Conservation (phyloP, 2,329 filamentous ascomycete species). For the Trichoderma atrobrunneum region DNA sequence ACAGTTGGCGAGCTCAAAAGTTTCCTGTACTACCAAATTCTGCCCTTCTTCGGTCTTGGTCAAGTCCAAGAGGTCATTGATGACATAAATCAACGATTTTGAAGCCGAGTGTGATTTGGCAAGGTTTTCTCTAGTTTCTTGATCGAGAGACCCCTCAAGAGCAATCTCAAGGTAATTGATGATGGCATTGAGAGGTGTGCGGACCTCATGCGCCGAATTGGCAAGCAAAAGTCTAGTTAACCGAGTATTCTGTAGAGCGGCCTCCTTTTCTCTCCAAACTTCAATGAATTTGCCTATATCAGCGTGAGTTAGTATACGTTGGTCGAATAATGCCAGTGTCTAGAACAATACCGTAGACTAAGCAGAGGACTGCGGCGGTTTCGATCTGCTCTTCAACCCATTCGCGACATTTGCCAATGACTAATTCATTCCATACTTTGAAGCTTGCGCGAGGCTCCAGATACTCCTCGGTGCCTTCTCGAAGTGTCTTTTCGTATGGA, state of each 20-base stretch:
- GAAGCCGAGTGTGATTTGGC: constrained; percentile 85
- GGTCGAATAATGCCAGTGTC: background rate
- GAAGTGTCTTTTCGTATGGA: constrained; percentile 75
- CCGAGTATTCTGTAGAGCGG: constrained; percentile 75
- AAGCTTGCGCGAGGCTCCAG: constrained; percentile 79
- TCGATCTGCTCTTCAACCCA: constrained; percentile 90
- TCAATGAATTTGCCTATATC: constrained; percentile 70
- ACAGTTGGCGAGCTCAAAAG: constrained; percentile 69
- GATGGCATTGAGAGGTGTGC: constrained; percentile 87
- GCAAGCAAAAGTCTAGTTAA: constrained; percentile 75
- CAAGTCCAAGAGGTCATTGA: constrained; percentile 85
- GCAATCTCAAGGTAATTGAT: constrained; percentile 95
- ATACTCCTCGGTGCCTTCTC: constrained; percentile 68
- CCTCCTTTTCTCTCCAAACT: constrained; percentile 89
- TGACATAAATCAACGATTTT: constrained; percentile 89
- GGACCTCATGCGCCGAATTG: constrained; percentile 88
- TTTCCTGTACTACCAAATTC: constrained; percentile 73
- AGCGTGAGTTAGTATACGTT: background rate
- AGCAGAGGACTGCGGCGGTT: constrained; percentile 79
- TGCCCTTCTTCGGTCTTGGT: constrained; percentile 86
- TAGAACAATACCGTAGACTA: constrained; percentile 67
- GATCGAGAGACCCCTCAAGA: constrained; percentile 73
- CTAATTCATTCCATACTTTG: constrained; percentile 75
- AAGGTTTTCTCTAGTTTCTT: constrained; percentile 81
- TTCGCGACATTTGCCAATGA: constrained; percentile 77